Base-by-base conservation (phyloP, 768 basidiomycete species). In the Phylloporus sp. region DNA sequence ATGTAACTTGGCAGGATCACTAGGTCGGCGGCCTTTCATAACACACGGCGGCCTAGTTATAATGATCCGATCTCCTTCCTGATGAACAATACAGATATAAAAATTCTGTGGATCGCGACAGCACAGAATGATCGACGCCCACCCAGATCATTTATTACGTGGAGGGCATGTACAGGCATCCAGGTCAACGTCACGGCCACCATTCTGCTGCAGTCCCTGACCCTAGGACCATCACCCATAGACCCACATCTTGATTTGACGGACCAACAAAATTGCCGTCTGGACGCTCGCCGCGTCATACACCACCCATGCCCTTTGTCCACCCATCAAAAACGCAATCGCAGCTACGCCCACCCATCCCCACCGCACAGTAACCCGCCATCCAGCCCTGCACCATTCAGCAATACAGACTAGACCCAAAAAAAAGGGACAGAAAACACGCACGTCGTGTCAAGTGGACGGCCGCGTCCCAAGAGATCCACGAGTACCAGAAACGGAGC, bases 401-500 rank as follows among this genome's bases (percentile, higher is more conserved):
- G 3, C 34, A 26, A 13, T 5, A 24, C 36, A 40, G 23, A 26
- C 12, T 27, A 36, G 11, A 23, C 15, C 3, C 5, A 20, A 8
- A 45, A 13, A 13, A 7, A 3, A 32, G 42, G 0, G 26, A 1
- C n/a, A n/a, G n/a, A 15, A 6, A 20, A 29, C 66, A 76, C 65
- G 75, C 70, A 65, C 70, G 70, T 59, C 72, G 65, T 53, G n/a
- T 58, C 53, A 8, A 79, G 75, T 3, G 79, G 71, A 11, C 72
- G 73, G 13, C 72, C 76, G 70, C 80, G 78, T 11, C 77, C 81
- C 15, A 80, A 74, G 54, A 76, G 79, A 50, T 89, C 84, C 1
- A 84, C 81, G 10, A 88, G 66, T 28, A 84, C 59, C 12, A 89
- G 68, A 63, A 82, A 84, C 6, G 86, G 87, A 1, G 77, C 76